phyloP scores from a whole-genome alignment of 768 basidiomycete genomes.

The Amanita jacksonii region DNA sequence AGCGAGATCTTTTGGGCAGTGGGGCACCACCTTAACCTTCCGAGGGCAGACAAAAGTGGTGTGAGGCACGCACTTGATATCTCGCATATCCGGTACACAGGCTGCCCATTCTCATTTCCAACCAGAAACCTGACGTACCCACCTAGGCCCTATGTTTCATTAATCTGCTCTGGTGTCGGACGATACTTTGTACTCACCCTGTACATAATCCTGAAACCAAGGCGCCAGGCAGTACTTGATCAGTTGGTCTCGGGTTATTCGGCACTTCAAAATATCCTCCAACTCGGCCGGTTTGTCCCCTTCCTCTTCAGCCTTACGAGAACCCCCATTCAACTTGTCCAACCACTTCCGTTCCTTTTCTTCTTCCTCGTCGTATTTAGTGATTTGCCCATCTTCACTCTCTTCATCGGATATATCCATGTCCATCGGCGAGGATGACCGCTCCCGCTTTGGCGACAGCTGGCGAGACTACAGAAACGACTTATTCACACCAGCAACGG shows the following conservation, averaged over 20 bases:
- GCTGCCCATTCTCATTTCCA: slow-evolving; percentile 44
- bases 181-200: slow-evolving; percentile 39
- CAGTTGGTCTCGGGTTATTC: slow-evolving; percentile 60
- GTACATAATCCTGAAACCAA: slow-evolving; percentile 81
- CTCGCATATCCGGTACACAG: slow-evolving; percentile 78
- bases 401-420: slow-evolving; percentile 85
- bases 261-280: slow-evolving; percentile 50
- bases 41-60: slow-evolving; percentile 3
- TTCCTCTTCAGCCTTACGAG: slow-evolving; percentile 26
- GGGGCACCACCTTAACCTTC: slow-evolving; percentile 9
- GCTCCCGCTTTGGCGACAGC: slow-evolving; percentile 56
- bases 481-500: slow-evolving; percentile 12
- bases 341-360: slow-evolving; percentile 47
- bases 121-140: slow-evolving; percentile 83
- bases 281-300: slow-evolving; percentile 45
- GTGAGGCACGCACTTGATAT: slow-evolving; percentile 49
- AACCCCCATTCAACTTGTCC: slow-evolving; percentile 12
- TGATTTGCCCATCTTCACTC: slow-evolving; percentile 76
- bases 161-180: slow-evolving; percentile 6
- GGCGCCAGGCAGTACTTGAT: slow-evolving; percentile 65
- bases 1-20: slow-evolving; percentile 31
- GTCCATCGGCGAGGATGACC: slow-evolving; percentile 75
- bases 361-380: slow-evolving; percentile 64
- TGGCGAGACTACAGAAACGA: slow-evolving; percentile 29
- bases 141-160: slow-evolving; percentile 31